phyloP scores from a whole-genome alignment of 2,329 filamentous ascomycete species.

The Orbilia oligospora region DNA sequence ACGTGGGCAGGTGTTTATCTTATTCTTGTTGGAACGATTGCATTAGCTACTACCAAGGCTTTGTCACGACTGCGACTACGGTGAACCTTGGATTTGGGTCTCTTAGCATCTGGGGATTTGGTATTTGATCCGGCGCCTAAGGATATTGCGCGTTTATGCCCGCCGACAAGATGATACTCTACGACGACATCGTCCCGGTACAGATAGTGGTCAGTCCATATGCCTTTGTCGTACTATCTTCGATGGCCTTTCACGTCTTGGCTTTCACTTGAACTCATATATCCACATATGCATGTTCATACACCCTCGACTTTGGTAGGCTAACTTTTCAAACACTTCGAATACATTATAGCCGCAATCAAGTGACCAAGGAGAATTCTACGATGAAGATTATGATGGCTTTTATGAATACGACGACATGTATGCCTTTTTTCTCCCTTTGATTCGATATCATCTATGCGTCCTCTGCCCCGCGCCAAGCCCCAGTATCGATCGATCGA shows the following conservation, averaged over 20 bases:
- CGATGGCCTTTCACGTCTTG: not conserved
- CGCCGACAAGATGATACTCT: slow-evolving; percentile 39
- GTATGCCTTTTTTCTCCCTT: slow-evolving; percentile 3
- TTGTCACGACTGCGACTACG: slow-evolving; percentile 12
- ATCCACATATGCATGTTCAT: not conserved
- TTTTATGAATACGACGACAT: slow-evolving; percentile 54
- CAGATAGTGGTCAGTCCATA: slow-evolving; percentile 28
- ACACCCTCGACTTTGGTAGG: not conserved
- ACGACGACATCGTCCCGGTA: slow-evolving; percentile 27
- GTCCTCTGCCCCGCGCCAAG: not conserved
- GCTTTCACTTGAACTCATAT: not conserved
- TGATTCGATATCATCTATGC: not conserved
- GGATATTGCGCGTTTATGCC: slow-evolving; percentile 21
- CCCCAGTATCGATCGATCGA: too few species aligned
- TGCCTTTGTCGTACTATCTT: not conserved
- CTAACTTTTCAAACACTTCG: not conserved
- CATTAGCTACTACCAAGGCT: not conserved
- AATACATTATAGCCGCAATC: slow-evolving; percentile 23
- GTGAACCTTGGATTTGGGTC: slow-evolving; percentile 21
- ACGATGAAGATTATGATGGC: slow-evolving; percentile 52
- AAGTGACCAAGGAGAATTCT: not conserved
- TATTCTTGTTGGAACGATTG: slow-evolving; percentile 17
- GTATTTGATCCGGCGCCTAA: slow-evolving; percentile 22
- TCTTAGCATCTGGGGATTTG: not conserved
- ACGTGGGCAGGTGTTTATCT: slow-evolving; percentile 30